Base-by-base conservation (phyloP, 495 filamentous ascomycete genomes). In the Aspergillus saccharolyticus region DNA sequence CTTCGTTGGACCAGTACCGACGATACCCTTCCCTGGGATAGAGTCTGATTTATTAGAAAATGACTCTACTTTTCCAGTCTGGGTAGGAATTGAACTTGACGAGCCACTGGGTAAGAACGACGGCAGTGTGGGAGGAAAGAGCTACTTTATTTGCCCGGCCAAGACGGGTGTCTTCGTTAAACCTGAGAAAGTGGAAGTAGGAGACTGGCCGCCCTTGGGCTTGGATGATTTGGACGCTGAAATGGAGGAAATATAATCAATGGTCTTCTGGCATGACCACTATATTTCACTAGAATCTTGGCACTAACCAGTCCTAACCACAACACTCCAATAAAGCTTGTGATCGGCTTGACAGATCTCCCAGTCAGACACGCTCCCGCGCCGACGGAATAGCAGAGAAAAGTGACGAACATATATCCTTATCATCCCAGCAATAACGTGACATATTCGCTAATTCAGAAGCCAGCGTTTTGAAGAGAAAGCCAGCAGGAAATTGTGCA, bases 41-140 rank as follows among this genome's bases (percentile, higher is more conserved):
- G 62, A 70, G 44, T 28, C 61, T 48, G 53, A 63, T 14, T 55
- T 54, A 16, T 24, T 14, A 18, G 21, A 50, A 24, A 24, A 67
- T 24, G 68, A 66, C 15, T 52, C 53, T 66, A 81, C 63, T 12
- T 60, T 68, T 24, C 88, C 89, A 5, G 79, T 89, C 17, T 97
- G 94, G 93, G 79, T 94, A 42, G 92, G 93, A 44, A 78, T 97
- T 48, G 82, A 85, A 63, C 78, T 95, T 45, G 90, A 96, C 67
- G 90, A 96, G 70, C 90, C 90, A 4, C 84, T 84, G 33, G 91
- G 91, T 28, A 94, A 89, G 76, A 97, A 97, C 63, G 90, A 97
- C 68, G 91, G 91, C 17, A 89, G 85, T 63, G 80, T 95, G 2
- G 80, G 78, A n/a, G 88, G 87, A 24, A 84, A 81, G 56, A 77